Conservation (phyloP, 2,329 filamentous ascomycete species). For the Colletotrichum limetticola region DNA sequence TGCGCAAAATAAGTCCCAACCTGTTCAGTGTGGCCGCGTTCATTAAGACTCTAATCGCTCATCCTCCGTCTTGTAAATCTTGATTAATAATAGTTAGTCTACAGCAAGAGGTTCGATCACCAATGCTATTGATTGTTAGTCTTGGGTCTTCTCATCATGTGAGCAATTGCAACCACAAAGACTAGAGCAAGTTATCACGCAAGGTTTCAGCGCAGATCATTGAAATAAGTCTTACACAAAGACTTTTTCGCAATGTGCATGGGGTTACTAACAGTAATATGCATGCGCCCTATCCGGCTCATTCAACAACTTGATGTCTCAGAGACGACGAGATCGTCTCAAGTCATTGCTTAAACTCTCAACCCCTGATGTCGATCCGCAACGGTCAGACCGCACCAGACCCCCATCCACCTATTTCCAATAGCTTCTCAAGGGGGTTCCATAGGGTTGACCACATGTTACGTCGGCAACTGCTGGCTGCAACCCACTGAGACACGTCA, state of each 20-base stretch:
- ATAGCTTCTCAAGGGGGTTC: background rate
- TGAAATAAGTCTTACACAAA: no score
- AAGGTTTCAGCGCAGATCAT: background rate
- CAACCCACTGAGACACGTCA: slow-evolving; percentile 13
- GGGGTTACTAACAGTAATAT: background rate
- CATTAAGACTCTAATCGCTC: no score
- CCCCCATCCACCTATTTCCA: background rate
- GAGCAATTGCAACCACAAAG: background rate
- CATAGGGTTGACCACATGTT: slow-evolving; percentile 1
- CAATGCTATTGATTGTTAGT: background rate
- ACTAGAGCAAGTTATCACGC: background rate
- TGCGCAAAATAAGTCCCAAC: no score
- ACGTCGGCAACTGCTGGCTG: slow-evolving; percentile 16
- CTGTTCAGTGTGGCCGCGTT: no score
- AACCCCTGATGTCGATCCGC: slow-evolving; percentile 4
- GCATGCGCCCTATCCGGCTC: background rate
- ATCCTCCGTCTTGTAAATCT: background rate
- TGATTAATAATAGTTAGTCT: background rate
- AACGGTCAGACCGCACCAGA: background rate
- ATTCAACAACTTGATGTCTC: background rate
- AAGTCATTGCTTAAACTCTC: background rate
- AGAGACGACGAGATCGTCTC: slow-evolving; percentile 1
- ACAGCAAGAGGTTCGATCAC: background rate
- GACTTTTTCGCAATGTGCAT: background rate
- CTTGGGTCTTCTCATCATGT: background rate